phyloP scores from a whole-genome alignment of 495 filamentous ascomycete genomes.

The Podospora didyma region DNA sequence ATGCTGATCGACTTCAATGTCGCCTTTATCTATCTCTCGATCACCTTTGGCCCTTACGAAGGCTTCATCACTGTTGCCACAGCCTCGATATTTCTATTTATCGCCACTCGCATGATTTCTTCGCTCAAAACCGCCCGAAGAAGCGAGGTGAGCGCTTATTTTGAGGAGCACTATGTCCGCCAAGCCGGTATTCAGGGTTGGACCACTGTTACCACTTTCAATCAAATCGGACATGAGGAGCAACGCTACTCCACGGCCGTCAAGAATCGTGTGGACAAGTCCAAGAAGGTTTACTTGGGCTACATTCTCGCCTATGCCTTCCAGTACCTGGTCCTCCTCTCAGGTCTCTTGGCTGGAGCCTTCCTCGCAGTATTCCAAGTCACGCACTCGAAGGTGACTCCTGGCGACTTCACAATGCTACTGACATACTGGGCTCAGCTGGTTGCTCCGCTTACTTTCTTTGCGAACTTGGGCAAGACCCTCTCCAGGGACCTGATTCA shows the following conservation, averaged over 20 bases:
- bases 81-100: slow-evolving; percentile 59
- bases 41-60: slow-evolving; percentile 70
- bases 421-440: slow-evolving; percentile 68
- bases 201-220: slow-evolving; percentile 70
- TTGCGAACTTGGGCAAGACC: slow-evolving; percentile 56
- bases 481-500: slow-evolving; percentile 62
- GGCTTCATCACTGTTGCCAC: slow-evolving; percentile 63
- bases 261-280: slow-evolving; percentile 36
- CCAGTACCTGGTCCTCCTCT: slow-evolving; percentile 57
- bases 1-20: slow-evolving; percentile 68
- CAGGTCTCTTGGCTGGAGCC: slow-evolving; percentile 59
- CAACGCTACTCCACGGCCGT: slow-evolving; percentile 53
- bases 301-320: slow-evolving; percentile 45
- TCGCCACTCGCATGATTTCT: slow-evolving; percentile 50
- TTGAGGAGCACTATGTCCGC: slow-evolving; percentile 57
- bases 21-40: slow-evolving; percentile 64
- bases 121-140: slow-evolving; percentile 31
- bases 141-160: slow-evolving; percentile 36
- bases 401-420: slow-evolving; percentile 69
- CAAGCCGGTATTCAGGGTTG: slow-evolving; percentile 64
- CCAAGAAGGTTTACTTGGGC: slow-evolving; percentile 36
- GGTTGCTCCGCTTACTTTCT: slow-evolving; percentile 57
- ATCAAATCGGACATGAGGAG: slow-evolving; percentile 63
- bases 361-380: slow-evolving; percentile 69
- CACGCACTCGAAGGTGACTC: slow-evolving; percentile 45